Evolutionary conservation across 129 eudicot genomes (phyloP), one percentile per base, ranked within the genome.

Genomic region (Apium graveolens): DNA sequence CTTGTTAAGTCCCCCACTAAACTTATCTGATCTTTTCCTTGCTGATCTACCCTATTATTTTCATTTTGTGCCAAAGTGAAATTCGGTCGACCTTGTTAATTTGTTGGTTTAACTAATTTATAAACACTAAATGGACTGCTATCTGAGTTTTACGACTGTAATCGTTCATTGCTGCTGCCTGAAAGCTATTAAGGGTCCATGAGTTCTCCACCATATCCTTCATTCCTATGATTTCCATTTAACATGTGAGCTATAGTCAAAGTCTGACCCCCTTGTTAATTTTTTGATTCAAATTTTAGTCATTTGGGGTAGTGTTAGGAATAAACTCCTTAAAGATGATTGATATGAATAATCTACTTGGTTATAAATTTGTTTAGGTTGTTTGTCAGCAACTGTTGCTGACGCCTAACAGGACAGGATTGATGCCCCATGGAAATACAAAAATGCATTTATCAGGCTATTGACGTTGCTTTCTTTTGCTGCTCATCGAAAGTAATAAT

Each of bases 171-270:
- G 20, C n/a, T 49, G 57, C 24, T 18, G n/a, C 18, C 24, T 49
- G 57, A 75, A 35, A 62, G 45, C 65, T 21, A 46, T 5, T 2
- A 3, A 12, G 45, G 16, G 11, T 70, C 74, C 20, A 37, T 70
- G 24, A 17, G 37, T 70, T 70, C 46, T 38, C 46, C 29, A 37
- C 65, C 48, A 11, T 79, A 9, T 35, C 14, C 3, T 63, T 37
- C 39, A 68, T 39, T 78, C 14, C 5, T 63, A 31, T 46, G 74
- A n/a, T 78, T 78, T 75, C 79, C 83, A 16, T 34, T 29, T 13
- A 68, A 17, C 3, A 68, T 27, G 72, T 11, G 38, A 66, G 37
- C 72, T 34, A 65, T 38, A n/a, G 38, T 65, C 7, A 34, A 29
- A 31, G 6, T 27, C 38, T 29, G 38, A 27, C 38, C 38, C 35